Evolutionary conservation across 2,329 filamentous ascomycete species (phyloP).

Genomic region (Aspergillus glaucus): DNA sequence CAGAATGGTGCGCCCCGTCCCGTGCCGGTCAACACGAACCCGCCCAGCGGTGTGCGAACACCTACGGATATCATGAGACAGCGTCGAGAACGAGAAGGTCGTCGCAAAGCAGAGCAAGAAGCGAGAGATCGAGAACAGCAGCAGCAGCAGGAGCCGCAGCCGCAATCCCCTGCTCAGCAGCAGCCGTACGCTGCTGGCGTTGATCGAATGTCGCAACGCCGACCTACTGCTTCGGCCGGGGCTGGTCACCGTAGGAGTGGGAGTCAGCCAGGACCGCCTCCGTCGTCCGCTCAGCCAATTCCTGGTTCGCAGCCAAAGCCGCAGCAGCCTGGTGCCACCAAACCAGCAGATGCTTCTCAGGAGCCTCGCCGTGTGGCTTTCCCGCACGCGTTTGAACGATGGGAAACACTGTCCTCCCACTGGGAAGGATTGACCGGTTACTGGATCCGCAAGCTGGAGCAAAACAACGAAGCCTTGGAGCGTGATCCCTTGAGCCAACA

Average conservation of each 20-base stretch:
- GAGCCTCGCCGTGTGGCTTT: constrained; percentile 59
- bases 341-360: constrained; percentile 22
- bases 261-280: constrained; percentile 10
- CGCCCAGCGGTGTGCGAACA: constrained; percentile 62
- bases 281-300: constrained; percentile 13
- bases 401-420: constrained; percentile 93
- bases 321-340: constrained; percentile 15
- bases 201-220: background rate
- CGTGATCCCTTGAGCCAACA: constrained; percentile 79
- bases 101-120: constrained; percentile 62
- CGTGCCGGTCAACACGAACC: constrained; percentile 46
- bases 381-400: constrained; percentile 93
- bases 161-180: constrained; percentile 8
- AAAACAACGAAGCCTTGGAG: constrained; percentile 79
- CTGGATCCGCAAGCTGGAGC: constrained; percentile 89
- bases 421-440: constrained; percentile 97
- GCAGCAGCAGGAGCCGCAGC: constrained; percentile 29
- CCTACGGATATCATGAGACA: constrained; percentile 90
- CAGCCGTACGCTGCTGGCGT: constrained; percentile 7
- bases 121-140: constrained; percentile 49
- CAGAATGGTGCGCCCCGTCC: constrained; percentile 54
- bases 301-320: constrained; percentile 22
- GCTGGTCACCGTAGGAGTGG: background rate
- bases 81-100: constrained; percentile 68
- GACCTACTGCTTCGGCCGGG: background rate